Evolutionary conservation across 768 basidiomycete genomes (phyloP).

Genomic region (Amanita rubescens): DNA sequence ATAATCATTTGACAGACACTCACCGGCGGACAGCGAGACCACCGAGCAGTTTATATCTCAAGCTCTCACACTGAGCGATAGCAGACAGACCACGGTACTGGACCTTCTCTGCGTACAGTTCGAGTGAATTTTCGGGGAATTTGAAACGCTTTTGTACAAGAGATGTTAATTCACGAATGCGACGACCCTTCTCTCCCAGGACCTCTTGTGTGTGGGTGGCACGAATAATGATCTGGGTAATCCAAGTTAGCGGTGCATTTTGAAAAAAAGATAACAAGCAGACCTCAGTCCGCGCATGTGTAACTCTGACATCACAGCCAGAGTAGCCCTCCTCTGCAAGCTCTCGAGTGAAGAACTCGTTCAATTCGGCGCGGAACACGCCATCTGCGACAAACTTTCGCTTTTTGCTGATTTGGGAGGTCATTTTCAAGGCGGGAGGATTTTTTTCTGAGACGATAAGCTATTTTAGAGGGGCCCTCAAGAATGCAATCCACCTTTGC

Average conservation of each 20-base stretch:
- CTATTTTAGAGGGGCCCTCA: not conserved
- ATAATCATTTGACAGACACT: slow-evolving; percentile 20
- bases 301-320: slow-evolving; percentile 99
- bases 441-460: not conserved
- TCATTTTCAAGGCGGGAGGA: slow-evolving; percentile 44
- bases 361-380: slow-evolving; percentile 98
- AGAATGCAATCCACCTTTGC: not conserved
- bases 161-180: slow-evolving; percentile 96
- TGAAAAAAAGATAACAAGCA: not conserved
- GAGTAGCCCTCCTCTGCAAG: slow-evolving; percentile 99
- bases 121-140: slow-evolving; percentile 98
- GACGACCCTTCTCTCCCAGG: slow-evolving; percentile 97
- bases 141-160: slow-evolving; percentile 99
- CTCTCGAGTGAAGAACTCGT: slow-evolving; percentile 98
- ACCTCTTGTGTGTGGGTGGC: slow-evolving; percentile 99
- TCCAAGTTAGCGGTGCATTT: not conserved
- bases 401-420: slow-evolving; percentile 92
- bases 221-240: slow-evolving; percentile 91
- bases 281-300: slow-evolving; percentile 97
- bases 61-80: slow-evolving; percentile 96
- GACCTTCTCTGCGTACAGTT: slow-evolving; percentile 99
- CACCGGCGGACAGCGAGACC: slow-evolving; percentile 98
- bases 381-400: slow-evolving; percentile 98
- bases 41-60: slow-evolving; percentile 98
- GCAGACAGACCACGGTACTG: slow-evolving; percentile 97